phyloP scores from a whole-genome alignment of 2,329 filamentous ascomycete species.

The Diplocarpon mali region DNA sequence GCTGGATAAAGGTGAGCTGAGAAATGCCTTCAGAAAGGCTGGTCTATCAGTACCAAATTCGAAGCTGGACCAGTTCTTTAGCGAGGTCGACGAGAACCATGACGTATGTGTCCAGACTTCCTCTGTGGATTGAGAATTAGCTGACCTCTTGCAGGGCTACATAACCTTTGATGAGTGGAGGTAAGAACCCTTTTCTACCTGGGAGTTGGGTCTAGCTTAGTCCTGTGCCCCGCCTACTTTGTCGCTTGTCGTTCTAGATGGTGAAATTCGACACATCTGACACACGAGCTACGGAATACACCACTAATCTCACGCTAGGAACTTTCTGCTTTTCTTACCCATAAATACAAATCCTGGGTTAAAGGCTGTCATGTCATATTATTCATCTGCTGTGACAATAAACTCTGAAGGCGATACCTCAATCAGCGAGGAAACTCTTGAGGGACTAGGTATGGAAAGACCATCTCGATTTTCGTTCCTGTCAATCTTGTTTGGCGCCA shows the following conservation, averaged over 20 bases:
- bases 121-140: neutral
- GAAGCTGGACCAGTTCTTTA: conserved; percentile 76
- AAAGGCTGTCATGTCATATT: conserved; percentile 79
- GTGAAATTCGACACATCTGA: neutral
- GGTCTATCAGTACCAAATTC: conserved; percentile 69
- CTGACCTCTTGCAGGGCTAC: conserved; percentile 31
- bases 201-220: neutral
- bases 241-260: neutral
- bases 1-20: conserved; percentile 77
- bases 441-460: conserved; percentile 81
- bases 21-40: conserved; percentile 63
- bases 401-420: conserved; percentile 90
- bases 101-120: conserved; percentile 36
- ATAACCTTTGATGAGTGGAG: conserved; percentile 96
- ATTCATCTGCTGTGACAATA: conserved; percentile 77
- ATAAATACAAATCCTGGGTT: conserved; percentile 56
- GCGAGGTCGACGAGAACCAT: conserved; percentile 77
- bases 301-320: conserved; percentile 37
- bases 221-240: neutral
- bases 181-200: conserved; percentile 42
- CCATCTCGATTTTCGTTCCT: conserved; percentile 55
- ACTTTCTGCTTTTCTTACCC: conserved; percentile 88
- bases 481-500: conserved; percentile 63
- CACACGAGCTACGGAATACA: neutral
- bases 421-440: conserved; percentile 79